phyloP scores from a whole-genome alignment of 177 flowering plant genomes.

The Telopea speciosissima region DNA sequence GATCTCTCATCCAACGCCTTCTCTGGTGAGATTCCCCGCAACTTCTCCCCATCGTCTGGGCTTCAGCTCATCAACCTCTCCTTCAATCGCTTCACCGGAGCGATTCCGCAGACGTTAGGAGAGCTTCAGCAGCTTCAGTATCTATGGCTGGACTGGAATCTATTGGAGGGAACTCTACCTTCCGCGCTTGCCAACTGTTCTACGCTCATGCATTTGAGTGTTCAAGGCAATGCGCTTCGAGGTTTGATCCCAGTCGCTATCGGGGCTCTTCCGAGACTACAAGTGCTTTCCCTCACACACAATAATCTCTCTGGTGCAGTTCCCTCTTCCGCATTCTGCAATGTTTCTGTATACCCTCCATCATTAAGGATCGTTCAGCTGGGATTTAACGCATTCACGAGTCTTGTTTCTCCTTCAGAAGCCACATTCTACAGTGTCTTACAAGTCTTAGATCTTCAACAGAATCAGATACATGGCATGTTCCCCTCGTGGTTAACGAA shows the following conservation, averaged over 20 bases:
- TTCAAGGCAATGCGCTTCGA: constrained; percentile 35
- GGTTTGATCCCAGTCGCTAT: constrained; percentile 61
- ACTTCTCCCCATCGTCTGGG: constrained; percentile 27
- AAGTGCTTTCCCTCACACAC: constrained; percentile 57
- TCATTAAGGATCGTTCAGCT: constrained; percentile 49
- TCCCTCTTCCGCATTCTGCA: constrained; percentile 51
- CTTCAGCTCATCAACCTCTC: constrained; percentile 58
- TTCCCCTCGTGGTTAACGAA: constrained; percentile 57
- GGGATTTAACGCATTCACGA: constrained; percentile 60
- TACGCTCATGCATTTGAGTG: constrained; percentile 48
- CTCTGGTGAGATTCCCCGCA: constrained; percentile 51
- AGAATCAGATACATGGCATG: constrained; percentile 40
- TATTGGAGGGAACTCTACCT: constrained; percentile 51
- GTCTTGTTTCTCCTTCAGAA: constrained; percentile 28
- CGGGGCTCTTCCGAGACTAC: constrained; percentile 50
- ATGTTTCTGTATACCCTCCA: constrained; percentile 35
- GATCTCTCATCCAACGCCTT: constrained; percentile 63
- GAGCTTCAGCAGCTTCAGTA: constrained; percentile 45
- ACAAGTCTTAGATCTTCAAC: constrained; percentile 57
- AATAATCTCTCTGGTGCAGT: constrained; percentile 62
- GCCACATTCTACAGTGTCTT: constrained; percentile 37
- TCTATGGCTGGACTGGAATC: constrained; percentile 63
- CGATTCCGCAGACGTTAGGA: constrained; percentile 55
- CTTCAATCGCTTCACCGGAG: constrained; percentile 56
- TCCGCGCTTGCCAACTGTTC: constrained; percentile 76